Conservation (phyloP, 164 flowering plant species). For the Aristolochia californica region DNA sequence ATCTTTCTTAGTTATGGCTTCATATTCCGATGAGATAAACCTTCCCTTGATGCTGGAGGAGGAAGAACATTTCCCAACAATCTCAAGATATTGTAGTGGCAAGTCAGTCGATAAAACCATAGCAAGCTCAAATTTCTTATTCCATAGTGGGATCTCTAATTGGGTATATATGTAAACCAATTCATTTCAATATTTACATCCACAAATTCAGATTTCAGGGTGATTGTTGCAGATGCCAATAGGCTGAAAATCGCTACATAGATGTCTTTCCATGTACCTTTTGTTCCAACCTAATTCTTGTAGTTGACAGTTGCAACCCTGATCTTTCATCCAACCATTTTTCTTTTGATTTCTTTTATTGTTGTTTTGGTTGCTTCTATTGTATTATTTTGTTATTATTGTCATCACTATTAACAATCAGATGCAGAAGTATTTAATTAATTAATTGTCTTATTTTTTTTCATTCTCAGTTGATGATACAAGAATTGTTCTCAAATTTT, state of each 20-base stretch:
- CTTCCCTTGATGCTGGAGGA: slow-evolving; percentile 47
- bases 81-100: slow-evolving; percentile 76
- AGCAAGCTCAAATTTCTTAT: slow-evolving; percentile 67
- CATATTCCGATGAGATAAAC: neutral
- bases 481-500: slow-evolving; percentile 52
- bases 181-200: slow-evolving; percentile 85
- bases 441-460: slow-evolving; percentile 3
- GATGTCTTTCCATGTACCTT: too few relatives aligned
- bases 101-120: slow-evolving; percentile 68
- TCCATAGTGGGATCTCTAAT: slow-evolving; percentile 98
- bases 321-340: neutral
- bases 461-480: slow-evolving; percentile 57
- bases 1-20: neutral
- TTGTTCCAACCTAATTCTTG: neutral
- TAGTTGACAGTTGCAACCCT: neutral
- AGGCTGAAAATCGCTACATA: too few relatives aligned
- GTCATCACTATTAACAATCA: neutral
- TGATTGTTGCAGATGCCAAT: too few relatives aligned
- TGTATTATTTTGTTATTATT: too few relatives aligned
- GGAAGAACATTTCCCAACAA: slow-evolving; percentile 89
- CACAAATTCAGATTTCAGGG: slow-evolving; percentile 87
- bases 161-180: slow-evolving; percentile 88
- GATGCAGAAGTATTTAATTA: neutral
- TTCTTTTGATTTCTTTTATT: neutral
- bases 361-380: too few relatives aligned